Conservation (phyloP, 768 basidiomycete species). For the Termitomyces sp. region DNA sequence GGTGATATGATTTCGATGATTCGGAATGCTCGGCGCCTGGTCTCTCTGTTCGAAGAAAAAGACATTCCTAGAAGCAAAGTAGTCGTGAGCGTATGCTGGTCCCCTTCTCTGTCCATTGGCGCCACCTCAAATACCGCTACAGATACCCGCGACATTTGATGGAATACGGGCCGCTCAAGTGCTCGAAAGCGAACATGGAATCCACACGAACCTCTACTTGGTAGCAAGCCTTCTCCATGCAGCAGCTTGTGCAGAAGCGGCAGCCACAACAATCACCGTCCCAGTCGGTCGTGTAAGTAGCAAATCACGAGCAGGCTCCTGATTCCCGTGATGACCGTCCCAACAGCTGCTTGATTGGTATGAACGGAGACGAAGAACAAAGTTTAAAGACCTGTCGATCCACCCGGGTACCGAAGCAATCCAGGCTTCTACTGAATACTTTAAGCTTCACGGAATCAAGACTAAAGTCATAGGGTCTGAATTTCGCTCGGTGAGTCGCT, state of each 20-base stretch:
- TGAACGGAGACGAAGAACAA: conserved; percentile 29
- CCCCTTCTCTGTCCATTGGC: background rate
- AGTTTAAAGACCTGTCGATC: conserved; percentile 16
- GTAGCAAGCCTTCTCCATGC: conserved; percentile 56
- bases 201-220: conserved; percentile 47
- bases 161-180: conserved; percentile 45
- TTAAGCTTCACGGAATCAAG: conserved; percentile 34
- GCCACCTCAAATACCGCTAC: background rate
- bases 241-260: conserved; percentile 50
- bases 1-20: conserved; percentile 35
- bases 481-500: conserved; percentile 34
- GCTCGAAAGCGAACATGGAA: conserved; percentile 33
- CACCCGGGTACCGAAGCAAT: conserved; percentile 47
- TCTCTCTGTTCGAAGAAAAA: conserved; percentile 35
- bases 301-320: background rate
- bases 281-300: conserved; percentile 43
- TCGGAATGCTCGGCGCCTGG: conserved; percentile 35
- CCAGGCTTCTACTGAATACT: conserved; percentile 40
- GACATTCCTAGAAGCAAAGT: conserved; percentile 36
- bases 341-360: conserved; percentile 38
- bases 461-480: conserved; percentile 38
- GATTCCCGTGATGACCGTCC: background rate
- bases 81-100: conserved; percentile 43
- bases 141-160: conserved; percentile 58
- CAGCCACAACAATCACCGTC: conserved; percentile 45